phyloP scores from a whole-genome alignment of 2,329 filamentous ascomycete species.

The Colletotrichum neosansevieriae region DNA sequence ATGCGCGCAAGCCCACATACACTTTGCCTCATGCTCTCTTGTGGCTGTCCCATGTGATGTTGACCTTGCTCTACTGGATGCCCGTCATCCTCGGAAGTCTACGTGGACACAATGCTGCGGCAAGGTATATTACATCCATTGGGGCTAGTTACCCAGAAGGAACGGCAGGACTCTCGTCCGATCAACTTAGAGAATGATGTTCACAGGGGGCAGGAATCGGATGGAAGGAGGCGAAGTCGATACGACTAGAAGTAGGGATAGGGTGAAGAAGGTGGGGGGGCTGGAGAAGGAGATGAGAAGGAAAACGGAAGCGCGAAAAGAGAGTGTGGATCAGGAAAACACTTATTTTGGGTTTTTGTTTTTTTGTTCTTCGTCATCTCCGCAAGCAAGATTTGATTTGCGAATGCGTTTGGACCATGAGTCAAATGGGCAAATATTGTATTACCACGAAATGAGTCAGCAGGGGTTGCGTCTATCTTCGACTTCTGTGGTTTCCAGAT shows the following conservation, averaged over 20 bases:
- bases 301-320: conserved; percentile 13
- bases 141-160: no score
- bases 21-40: not conserved
- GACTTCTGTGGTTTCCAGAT: no score
- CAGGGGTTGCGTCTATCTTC: no score
- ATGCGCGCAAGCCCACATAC: conserved; percentile 11
- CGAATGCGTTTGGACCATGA: no score
- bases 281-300: not conserved
- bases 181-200: conserved; percentile 17
- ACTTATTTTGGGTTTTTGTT: not conserved
- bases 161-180: conserved; percentile 14
- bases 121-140: no score
- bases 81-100: no score
- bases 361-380: not conserved
- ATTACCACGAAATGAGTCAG: no score
- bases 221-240: not conserved
- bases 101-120: no score
- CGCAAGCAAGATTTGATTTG: not conserved
- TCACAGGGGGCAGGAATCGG: not conserved
- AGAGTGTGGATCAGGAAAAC: not conserved
- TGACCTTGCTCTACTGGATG: not conserved
- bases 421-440: no score
- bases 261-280: not conserved
- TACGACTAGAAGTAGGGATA: not conserved
- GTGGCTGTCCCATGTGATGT: conserved; percentile 8